Evolutionary conservation across 1,284 basidiomycete genomes (phyloP).

Genomic region (Amylostereum areolatum): DNA sequence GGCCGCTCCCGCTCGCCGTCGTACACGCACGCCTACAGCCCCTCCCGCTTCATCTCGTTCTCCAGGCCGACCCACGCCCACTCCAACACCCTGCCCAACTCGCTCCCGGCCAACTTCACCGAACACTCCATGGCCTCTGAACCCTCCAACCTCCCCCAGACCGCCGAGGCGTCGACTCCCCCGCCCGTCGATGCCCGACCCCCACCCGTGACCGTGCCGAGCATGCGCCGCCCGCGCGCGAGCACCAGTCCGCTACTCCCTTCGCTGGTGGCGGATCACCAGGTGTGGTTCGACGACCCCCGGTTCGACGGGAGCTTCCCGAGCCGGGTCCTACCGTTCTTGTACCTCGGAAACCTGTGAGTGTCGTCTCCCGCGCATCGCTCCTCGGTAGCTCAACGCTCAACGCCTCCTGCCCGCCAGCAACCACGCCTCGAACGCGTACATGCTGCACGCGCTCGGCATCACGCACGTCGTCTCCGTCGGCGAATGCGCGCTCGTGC

Average conservation of each 20-base stretch:
- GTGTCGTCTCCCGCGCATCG: slow-evolving; percentile 26
- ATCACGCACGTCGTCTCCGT: slow-evolving; percentile 98
- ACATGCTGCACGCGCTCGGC: slow-evolving; percentile 93
- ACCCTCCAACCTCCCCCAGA: too few species aligned
- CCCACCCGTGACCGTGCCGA: slow-evolving; percentile 10
- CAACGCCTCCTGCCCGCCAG: slow-evolving; percentile 28
- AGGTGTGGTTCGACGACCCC: slow-evolving; percentile 88
- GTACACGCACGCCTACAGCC: not conserved
- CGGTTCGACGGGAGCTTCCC: slow-evolving; percentile 96
- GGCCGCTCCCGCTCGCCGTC: slow-evolving; percentile 8
- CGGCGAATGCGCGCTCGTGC: slow-evolving; percentile 86
- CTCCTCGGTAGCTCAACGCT: not conserved
- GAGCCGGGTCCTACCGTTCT: slow-evolving; percentile 86
- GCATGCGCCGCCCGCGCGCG: slow-evolving; percentile 52
- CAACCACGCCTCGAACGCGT: slow-evolving; percentile 90
- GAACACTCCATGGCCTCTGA: too few species aligned
- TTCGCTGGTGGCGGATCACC: slow-evolving; percentile 60
- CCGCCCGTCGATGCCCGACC: too few species aligned
- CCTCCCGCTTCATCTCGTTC: slow-evolving; percentile 1
- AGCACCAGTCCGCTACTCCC: slow-evolving; percentile 63
- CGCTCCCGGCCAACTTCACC: not conserved
- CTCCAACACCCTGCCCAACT: not conserved
- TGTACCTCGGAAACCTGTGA: slow-evolving; percentile 93
- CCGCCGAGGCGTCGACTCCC: too few species aligned
- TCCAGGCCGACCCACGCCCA: slow-evolving; percentile 4